Evolutionary conservation across 2,329 filamentous ascomycete genomes (phyloP), one percentile per base, ranked within the genome.

Genomic region (Aurifilum marmelostoma): DNA sequence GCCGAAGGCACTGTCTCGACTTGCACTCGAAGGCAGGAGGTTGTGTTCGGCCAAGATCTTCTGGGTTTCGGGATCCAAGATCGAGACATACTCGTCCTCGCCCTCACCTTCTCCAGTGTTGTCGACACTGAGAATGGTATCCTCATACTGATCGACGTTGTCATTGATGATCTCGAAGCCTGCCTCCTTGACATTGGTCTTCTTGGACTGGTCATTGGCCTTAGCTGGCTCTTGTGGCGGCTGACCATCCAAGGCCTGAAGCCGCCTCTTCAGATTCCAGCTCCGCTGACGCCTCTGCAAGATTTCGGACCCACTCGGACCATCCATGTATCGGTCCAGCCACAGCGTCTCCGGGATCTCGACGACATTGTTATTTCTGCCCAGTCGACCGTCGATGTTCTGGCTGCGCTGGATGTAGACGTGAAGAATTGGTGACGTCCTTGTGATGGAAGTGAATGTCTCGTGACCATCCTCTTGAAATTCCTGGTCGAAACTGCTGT

Each of bases 391-490:
- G 8, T 86, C 85, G 72, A 93, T 90, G 64, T 89, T 93, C 69
- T 91, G 89, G 4, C 92, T 90, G 6, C 96, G 89, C 76, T 97
- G 93, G 41, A 99, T 92, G 73, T 94, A 92, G 59, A 99, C 89
- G 75, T 97, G 94, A 24, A 98, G 83, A 41, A 99, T 88, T 0
- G 94, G 94, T 0, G 96, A 94, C 14, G 94, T 82, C n/a, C 85
- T 84, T 71, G 87, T 88, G 71, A 97, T 92, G 1, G 92, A 90
- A 8, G 89, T 89, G 77, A 91, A 95, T 69, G 79, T 85, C 81
- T 69, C 88, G 76, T 87, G 87, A 69, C 88, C 88, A 32, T 91
- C 86, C 41, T 89, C 89, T 39, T 95, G 87, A 37, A 89, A 87
- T 74, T 96, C 91, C 61, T 91, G 87, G 74, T 97, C 93, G 76